phyloP scores from a whole-genome alignment of 1,284 basidiomycete genomes.

The Marasmius fiardii region DNA sequence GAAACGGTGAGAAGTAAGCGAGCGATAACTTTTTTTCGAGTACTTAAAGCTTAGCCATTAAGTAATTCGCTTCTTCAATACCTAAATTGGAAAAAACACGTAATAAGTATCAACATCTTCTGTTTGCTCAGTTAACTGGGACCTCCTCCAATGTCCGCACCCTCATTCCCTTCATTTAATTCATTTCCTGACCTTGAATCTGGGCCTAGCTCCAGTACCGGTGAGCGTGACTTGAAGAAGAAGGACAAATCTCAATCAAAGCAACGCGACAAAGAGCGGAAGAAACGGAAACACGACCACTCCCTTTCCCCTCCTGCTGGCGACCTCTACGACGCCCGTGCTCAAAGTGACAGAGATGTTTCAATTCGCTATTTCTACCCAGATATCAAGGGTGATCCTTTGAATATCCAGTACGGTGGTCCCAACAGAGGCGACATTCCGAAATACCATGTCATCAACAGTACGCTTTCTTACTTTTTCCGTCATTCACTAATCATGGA shows the following conservation, averaged over 20 bases:
- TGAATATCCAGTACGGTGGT: slow-evolving; percentile 71
- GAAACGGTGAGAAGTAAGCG: no score
- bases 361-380: slow-evolving; percentile 48
- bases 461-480: slow-evolving; percentile 35
- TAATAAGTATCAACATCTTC: background rate
- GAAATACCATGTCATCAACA: slow-evolving; percentile 54
- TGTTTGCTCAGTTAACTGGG: background rate
- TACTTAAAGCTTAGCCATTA: background rate
- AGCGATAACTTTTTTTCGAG: no score
- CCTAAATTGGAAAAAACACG: background rate
- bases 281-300: slow-evolving; percentile 16
- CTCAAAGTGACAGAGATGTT: slow-evolving; percentile 25
- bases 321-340: slow-evolving; percentile 36
- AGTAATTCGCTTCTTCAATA: background rate
- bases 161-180: slow-evolving; percentile 58
- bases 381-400: slow-evolving; percentile 65
- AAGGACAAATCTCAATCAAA: slow-evolving; percentile 12
- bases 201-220: slow-evolving; percentile 26
- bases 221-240: slow-evolving; percentile 12
- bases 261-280: slow-evolving; percentile 15
- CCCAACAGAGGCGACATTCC: slow-evolving; percentile 65
- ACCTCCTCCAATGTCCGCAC: slow-evolving; percentile 36
- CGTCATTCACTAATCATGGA: slow-evolving; percentile 47
- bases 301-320: slow-evolving; percentile 18
- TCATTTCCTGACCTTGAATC: slow-evolving; percentile 61